Evolutionary conservation across 176 grass and related monocot genomes (phyloP), one percentile per base, ranked within the genome.

Genomic region (Eremochloa ophiuroides): DNA sequence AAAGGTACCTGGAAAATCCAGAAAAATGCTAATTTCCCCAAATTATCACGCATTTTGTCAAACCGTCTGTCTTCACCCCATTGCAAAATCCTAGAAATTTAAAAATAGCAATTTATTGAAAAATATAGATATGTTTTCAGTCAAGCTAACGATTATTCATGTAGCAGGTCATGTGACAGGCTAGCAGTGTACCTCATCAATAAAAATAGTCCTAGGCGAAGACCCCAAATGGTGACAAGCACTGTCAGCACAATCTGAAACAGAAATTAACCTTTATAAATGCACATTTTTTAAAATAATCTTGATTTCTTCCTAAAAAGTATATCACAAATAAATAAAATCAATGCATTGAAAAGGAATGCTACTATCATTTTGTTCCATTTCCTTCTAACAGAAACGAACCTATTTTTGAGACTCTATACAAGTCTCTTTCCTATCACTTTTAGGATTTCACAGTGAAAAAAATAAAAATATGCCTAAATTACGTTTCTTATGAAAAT

Each of bases 61-160:
- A 98, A 95, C 46, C 96, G 66, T 17, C 71, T 82, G 37, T 98
- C 93, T 77, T 98, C 96, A 4, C 96, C 96, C 96, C 96, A 98
- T 37, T 95, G 81, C 47, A 98, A 13, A 76, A 98, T 98, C 84
- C 96, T 98, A 78, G 3, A 85, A 18, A 73, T 14, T 47, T 8
- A 83, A 67, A 48, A 74, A 38, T 76, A 68, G 38, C 3, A 20
- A 39, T 20, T 60, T 7, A 73, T 9, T 78, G 40, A 66, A 73
- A 17, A 60, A 25, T 9, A 79, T 43, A 13, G 20, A 34, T 26
- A 56, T 65, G 26, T 55, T 85, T 62, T 66, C 3, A 9, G 34
- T 76, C 66, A 56, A 35, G 15, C n/a, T 38, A 62, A 55, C n/a
- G 42, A 59, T 74, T 22, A 67, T 5, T 53, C 42, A 25, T 51